These are phyloP conservation scores for Penicillium brevicompactum DNA, from an alignment of 2,329 filamentous ascomycete genomes.

Conservation along the genomic window DNA sequence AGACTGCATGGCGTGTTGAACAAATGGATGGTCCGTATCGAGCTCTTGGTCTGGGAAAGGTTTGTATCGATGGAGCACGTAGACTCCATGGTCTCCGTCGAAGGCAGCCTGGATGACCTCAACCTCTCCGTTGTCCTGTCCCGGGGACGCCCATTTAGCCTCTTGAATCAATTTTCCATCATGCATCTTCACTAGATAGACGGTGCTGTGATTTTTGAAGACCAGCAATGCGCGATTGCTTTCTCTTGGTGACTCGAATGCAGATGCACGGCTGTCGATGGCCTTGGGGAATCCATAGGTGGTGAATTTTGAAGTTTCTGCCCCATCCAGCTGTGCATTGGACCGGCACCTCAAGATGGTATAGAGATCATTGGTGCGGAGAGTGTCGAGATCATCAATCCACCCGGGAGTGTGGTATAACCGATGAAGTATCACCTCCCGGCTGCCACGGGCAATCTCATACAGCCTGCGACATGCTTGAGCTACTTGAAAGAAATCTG, in stretches of 20 bases:
- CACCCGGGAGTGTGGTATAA: constrained; percentile 38
- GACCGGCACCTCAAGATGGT: constrained; percentile 33
- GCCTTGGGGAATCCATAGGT: constrained; percentile 28
- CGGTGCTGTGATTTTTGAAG: constrained; percentile 30
- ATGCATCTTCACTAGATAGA: constrained; percentile 30
- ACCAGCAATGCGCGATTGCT: constrained; percentile 30
- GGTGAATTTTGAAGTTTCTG: constrained; percentile 34
- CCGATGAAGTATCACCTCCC: constrained; percentile 41
- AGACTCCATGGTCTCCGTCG: constrained; percentile 23
- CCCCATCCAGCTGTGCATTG: constrained; percentile 37
- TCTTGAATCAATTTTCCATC: constrained; percentile 19
- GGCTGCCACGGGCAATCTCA: constrained; percentile 35
- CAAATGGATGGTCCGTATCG: constrained; percentile 33
- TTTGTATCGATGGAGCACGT: constrained; percentile 37
- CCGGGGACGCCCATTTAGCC: constrained; percentile 24
- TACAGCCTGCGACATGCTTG: constrained; percentile 40
- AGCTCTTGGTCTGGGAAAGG: constrained; percentile 23
- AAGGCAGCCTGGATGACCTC: constrained; percentile 38
- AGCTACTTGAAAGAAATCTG: constrained; percentile 42
- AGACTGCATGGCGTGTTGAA: constrained; percentile 33
- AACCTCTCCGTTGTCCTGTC: constrained; percentile 27
- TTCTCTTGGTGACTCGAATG: constrained; percentile 22
- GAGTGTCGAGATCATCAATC: constrained; percentile 18
- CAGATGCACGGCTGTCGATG: constrained; percentile 39
- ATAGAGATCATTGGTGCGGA: constrained; percentile 33